Conservation (phyloP, 768 basidiomycete genomes). For the Candolleomyces aberdarensis region DNA sequence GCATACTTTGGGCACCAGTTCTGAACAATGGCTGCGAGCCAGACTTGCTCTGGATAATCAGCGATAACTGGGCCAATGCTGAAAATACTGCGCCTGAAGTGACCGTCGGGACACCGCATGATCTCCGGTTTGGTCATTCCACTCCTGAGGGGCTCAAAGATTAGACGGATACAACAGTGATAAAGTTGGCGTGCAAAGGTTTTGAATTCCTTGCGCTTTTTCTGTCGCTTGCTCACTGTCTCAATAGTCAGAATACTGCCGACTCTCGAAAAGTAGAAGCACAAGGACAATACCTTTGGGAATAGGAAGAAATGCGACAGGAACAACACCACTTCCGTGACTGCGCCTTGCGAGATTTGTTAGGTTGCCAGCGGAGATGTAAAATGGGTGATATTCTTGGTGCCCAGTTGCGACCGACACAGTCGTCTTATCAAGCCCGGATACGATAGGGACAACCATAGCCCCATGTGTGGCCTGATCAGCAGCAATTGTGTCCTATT, state of each 20-base stretch:
- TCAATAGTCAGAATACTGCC: not conserved
- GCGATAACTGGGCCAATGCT: slow-evolving; percentile 32
- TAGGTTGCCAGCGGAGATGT: slow-evolving; percentile 26
- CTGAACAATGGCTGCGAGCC: slow-evolving; percentile 21
- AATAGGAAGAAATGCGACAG: slow-evolving; percentile 31
- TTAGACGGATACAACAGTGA: slow-evolving; percentile 18
- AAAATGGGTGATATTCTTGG: slow-evolving; percentile 35
- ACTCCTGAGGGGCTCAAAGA: slow-evolving; percentile 13
- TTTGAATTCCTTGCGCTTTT: slow-evolving; percentile 14
- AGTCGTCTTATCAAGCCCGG: slow-evolving; percentile 40
- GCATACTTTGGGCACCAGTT: slow-evolving; percentile 20
- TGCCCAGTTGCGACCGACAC: slow-evolving; percentile 38
- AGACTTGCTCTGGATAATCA: slow-evolving; percentile 38
- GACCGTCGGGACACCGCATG: slow-evolving; percentile 29
- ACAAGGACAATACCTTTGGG: slow-evolving; percentile 24
- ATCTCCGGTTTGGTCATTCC: slow-evolving; percentile 20
- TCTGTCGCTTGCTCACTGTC: slow-evolving; percentile 14
- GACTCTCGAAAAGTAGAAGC: too few species aligned
- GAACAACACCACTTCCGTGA: slow-evolving; percentile 27
- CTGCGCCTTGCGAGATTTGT: slow-evolving; percentile 23
- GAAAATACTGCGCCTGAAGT: slow-evolving; percentile 26
- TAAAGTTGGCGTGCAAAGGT: slow-evolving; percentile 24
- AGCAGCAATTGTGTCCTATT: slow-evolving; percentile 23
- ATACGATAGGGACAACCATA: slow-evolving; percentile 27
- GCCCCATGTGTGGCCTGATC: slow-evolving; percentile 24